Base-by-base conservation (phyloP, 2,329 filamentous ascomycete genomes). In the Neofusicoccum laricinum region DNA sequence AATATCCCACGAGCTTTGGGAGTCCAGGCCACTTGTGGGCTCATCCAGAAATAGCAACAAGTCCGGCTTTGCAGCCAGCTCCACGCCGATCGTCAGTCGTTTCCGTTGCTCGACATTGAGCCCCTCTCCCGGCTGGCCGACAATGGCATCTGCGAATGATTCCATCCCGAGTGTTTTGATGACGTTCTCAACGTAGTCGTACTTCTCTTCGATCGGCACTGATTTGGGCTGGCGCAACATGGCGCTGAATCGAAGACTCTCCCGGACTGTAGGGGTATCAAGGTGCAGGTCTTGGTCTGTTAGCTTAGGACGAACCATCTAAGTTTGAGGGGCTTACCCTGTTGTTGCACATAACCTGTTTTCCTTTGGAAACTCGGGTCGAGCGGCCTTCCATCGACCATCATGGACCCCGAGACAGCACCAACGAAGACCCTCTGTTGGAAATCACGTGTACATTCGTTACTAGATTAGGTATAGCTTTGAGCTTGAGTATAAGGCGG, bases 61-160 rank as follows among this genome's bases (percentile, higher is more conserved):
- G 66, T 82, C 82, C 0, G 89, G 89, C 71, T 89, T 86, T 1
- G 89, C 88, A 7, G 88, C 88, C 14, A 91, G 78, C 71, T 92
- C 89, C 7, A 91, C 88, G 67, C 88, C 89, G 65, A 91, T 91
- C 0, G 89, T 91, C 8, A 91, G 79, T 58, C 88, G 81, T 76
- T 91, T 91, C 65, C 86, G 82, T 73, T 91, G 86, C 72, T 90
- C 88, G 5, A 91, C 87, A 11, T 87, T 87, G 14, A 91, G 78
- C 1, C 84, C 86, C 63, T 82, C 83, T 0, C 87, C 87, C 0
- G 86, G 85, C 0, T 85, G 79, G 66, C 88, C 88, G 30, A 90
- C 86, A 2, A 90, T 81, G 0, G 86, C 86, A 49, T 89, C 85
- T 14, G 87, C 86, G 64, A 88, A 90, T 61, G 88, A 86, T 32